Conservation (phyloP, 129 eudicot genomes). For the Chrysanthemum makinoi region DNA sequence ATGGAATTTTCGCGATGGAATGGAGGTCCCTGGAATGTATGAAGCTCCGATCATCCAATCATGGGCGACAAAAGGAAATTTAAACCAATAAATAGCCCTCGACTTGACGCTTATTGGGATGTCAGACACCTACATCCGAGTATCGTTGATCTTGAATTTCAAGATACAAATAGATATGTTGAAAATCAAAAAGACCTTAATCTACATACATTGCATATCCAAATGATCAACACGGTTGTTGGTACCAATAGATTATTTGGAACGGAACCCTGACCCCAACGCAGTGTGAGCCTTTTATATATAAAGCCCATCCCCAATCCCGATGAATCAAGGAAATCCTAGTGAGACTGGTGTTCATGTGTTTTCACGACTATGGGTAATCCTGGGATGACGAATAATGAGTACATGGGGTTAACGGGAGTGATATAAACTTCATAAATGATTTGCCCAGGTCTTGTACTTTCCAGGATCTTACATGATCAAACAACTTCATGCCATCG, state of each 20-base stretch:
- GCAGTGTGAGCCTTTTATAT: not conserved
- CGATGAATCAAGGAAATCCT: too few species aligned
- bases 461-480: too few species aligned
- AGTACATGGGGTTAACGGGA: too few species aligned
- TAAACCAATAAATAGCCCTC: not conserved
- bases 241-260: conserved; percentile 30
- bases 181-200: conserved; percentile 6
- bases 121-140: conserved; percentile 32
- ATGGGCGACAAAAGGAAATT: too few species aligned
- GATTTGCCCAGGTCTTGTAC: too few species aligned
- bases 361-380: conserved; percentile 27
- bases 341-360: too few species aligned
- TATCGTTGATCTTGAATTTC: conserved; percentile 9
- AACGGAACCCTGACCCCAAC: not conserved
- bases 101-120: conserved; percentile 30
- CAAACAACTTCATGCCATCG: too few species aligned
- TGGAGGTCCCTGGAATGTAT: conserved; percentile 31
- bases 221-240: conserved; percentile 17
- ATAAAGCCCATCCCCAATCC: too few species aligned
- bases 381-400: conserved; percentile 25
- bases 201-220: conserved; percentile 22
- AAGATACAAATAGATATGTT: not conserved
- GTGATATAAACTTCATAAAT: too few species aligned
- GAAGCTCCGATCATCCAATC: not conserved
- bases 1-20: conserved; percentile 32